These are phyloP conservation scores for Sporothrix brunneoviolacea DNA, from an alignment of 2,329 filamentous ascomycete species.

Conservation along the genomic window DNA sequence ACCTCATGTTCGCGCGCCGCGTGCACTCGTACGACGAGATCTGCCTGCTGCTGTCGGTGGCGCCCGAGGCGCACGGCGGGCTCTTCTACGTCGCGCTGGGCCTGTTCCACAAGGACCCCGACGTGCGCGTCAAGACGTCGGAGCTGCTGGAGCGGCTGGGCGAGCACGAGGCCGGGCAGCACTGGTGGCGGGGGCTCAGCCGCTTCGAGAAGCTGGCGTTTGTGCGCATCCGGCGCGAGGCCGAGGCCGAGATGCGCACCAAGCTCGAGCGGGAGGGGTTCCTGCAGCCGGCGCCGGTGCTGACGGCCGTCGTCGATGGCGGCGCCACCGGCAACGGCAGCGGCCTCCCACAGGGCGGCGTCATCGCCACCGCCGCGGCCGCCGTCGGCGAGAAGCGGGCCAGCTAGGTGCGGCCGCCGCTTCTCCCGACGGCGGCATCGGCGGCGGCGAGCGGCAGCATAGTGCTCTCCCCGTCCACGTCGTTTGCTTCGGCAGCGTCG, in stretches of 20 bases:
- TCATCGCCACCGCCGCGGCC: not conserved
- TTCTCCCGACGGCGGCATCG: not conserved
- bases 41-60: constrained; percentile 72
- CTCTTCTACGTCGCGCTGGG: constrained; percentile 88
- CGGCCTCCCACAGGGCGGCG: not conserved
- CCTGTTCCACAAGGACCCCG: constrained; percentile 79
- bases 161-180: constrained; percentile 81
- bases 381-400: constrained; percentile 36
- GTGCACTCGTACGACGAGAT: constrained; percentile 79
- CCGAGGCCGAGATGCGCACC: constrained; percentile 44
- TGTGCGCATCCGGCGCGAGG: constrained; percentile 66
- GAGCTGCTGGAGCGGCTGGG: constrained; percentile 76
- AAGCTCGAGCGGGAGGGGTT: constrained; percentile 41
- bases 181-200: constrained; percentile 85
- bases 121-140: constrained; percentile 70
- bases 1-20: constrained; percentile 68
- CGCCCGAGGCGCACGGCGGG: constrained; percentile 78
- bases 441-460: not conserved
- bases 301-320: constrained; percentile 16
- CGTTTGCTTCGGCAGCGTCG: not conserved
- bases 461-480: not conserved
- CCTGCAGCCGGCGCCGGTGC: constrained; percentile 23
- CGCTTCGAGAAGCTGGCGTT: constrained; percentile 85
- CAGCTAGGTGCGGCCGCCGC: constrained; percentile 32
- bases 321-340: not conserved